Percentiles rank a stretch among this genome's conserved stretches.
Evolutionary conservation across 1,139 yeast species (phyloP).

Genomic region (Yamadazyma oceani): DNA sequence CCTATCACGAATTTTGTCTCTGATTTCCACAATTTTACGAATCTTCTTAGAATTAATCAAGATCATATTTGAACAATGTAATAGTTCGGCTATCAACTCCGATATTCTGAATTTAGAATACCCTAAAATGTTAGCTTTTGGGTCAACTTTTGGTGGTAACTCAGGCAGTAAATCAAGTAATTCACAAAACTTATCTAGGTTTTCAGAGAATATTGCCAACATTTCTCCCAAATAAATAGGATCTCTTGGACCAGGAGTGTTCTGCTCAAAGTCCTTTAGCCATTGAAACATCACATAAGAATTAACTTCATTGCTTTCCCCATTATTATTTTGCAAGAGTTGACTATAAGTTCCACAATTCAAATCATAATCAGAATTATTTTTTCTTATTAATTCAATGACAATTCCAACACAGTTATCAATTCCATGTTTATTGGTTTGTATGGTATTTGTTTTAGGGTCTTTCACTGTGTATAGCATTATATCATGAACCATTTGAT

Average conservation of each 20-base stretch:
- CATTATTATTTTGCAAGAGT: constrained; percentile 29
- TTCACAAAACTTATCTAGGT: constrained; percentile 30
- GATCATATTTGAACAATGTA: constrained; percentile 52
- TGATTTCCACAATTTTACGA: constrained; percentile 31
- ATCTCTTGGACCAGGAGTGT: constrained; percentile 48
- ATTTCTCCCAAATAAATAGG: constrained; percentile 49
- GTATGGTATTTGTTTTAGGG: constrained; percentile 16
- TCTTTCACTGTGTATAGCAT: constrained; percentile 30
- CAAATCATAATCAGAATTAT: constrained; percentile 48
- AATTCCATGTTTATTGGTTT: constrained; percentile 46
- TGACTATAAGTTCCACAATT: constrained; percentile 45
- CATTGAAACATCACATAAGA: constrained; percentile 47
- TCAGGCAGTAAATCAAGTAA: constrained; percentile 30
- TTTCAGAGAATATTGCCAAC: constrained; percentile 41
- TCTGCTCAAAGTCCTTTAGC: constrained; percentile 49
- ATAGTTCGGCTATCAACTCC: constrained; percentile 46
- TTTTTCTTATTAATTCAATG: constrained; percentile 48
- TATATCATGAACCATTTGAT: constrained; percentile 41
- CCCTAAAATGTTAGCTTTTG: constrained; percentile 28
- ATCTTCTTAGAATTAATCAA: constrained; percentile 43
- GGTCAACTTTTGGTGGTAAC: constrained; percentile 22
- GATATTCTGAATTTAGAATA: constrained; percentile 44
- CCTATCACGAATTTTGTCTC: constrained; percentile 38
- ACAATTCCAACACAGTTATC: constrained; percentile 48
- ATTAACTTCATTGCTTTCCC: constrained; percentile 40